Base-by-base conservation (phyloP, 2,329 filamentous ascomycete genomes). In the Cryphonectria japonica region DNA sequence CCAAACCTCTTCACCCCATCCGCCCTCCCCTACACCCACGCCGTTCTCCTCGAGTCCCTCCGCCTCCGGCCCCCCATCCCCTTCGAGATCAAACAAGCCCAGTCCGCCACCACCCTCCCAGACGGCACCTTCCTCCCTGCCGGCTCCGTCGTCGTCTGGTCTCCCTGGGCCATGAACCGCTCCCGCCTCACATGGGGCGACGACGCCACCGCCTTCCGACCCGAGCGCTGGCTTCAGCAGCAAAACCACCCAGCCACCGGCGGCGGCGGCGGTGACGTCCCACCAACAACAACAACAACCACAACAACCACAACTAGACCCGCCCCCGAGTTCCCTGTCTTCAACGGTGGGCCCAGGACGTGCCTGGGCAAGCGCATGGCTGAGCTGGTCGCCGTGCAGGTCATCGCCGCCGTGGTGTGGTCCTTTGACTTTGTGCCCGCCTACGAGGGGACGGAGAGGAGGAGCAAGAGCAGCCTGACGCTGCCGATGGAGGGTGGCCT, bases 281-380 rank as follows among this genome's bases (percentile, higher is more conserved):
- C 61, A 13, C 8, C 60, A 52, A 46, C 16, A 22, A 22, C 22
- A 6, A 50, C 46, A 16, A 9, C 19, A n/a, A 16, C 43, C 19
- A 19, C 43, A 22, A 46, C 43, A 7, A 46, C 59, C 1, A 32
- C 13, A 22, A 26, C 39, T 0, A 82, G 79, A 41, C 73, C 86
- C 67, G 81, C 86, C 1, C 84, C 83, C 22, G 89, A 90, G 77
- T 91, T 86, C 74, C 88, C 87, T 0, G 89, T 91, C 3, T 91
- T 91, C 77, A 90, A 91, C 75, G 89, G 88, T 26, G 89, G 89
- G 0, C 81, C 87, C n/a, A 82, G 89, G 52, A 83, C 83, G 2
- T 91, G 89, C 72, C 78, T 91, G 50, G 89, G 89, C 2, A 89
- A 88, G 81, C 87, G 85, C 75, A 91, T 91, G 89, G 89, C 89